These are phyloP conservation scores for Carnegiea gigantea DNA, from an alignment of 179 eudicot species.

Conservation along the genomic window DNA sequence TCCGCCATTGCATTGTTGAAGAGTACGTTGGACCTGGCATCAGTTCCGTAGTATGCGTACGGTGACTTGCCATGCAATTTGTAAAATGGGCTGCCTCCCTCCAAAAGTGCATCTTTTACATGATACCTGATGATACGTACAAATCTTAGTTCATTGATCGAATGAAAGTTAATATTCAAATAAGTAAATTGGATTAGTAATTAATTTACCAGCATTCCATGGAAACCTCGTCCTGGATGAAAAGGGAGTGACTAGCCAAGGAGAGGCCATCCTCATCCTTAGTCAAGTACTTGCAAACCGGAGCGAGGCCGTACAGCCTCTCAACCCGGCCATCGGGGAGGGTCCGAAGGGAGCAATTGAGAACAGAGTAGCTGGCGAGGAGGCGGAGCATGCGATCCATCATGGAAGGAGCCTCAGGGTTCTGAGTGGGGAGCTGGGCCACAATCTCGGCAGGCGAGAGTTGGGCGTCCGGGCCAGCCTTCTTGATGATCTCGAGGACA, in stretches of 20 bases:
- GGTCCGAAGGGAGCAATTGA: constrained; percentile 29
- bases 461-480: constrained; percentile 28
- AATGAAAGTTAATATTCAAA: not conserved
- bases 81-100: constrained; percentile 44
- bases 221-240: constrained; percentile 31
- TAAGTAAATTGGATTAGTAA: not conserved
- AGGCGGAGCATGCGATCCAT: constrained; percentile 46
- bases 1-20: constrained; percentile 44
- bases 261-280: constrained; percentile 38
- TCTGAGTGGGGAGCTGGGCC: constrained; percentile 33
- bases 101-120: constrained; percentile 42
- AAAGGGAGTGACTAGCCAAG: constrained; percentile 30
- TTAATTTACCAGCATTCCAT: constrained; percentile 35
- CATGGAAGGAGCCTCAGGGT: constrained; percentile 42
- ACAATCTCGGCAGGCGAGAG: constrained; percentile 35
- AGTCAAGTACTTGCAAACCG: constrained; percentile 38
- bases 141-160: not conserved
- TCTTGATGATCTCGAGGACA: constrained; percentile 41
- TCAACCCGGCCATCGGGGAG: constrained; percentile 32
- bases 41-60: constrained; percentile 37
- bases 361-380: constrained; percentile 38
- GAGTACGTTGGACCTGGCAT: constrained; percentile 35
- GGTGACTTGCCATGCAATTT: constrained; percentile 38
- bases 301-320: constrained; percentile 41
- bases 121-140: constrained; percentile 27